Evolutionary conservation across 768 basidiomycete species (phyloP), one percentile per base, ranked within the genome.

Genomic region (Cystoderma amianthinum): DNA sequence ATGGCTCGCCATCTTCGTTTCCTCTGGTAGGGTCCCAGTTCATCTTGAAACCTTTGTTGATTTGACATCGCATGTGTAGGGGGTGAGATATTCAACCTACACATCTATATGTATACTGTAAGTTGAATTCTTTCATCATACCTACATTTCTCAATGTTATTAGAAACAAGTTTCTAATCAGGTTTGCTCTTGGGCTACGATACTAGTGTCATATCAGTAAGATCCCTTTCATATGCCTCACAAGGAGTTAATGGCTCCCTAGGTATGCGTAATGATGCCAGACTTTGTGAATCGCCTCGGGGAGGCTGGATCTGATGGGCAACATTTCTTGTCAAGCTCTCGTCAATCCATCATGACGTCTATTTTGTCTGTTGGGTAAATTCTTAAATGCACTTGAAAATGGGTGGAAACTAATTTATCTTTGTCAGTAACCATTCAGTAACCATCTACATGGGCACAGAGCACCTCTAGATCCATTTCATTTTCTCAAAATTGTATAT

Each of bases 211-310:
- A 84, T 85, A 45, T 85, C 82, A 42, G 80, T 82, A 45, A 39
- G 71, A 55, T 3, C 39, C 21, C 20, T 2, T 28, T 17, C 11
- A 21, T 6, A 28, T 5, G 11, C 18, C 18, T 37, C 10, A 13
- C 13, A 40, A 25, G 42, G 24, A 15, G 41, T 39, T 45, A 15
- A 13, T 46, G 19, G 5, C 13, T 28, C 11, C n/a, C 12, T 51
- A 82, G 77, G 85, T 85, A 68, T 85, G 82, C 51, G 59, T 88
- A 21, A 85, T 87, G 44, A 86, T 86, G 82, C 75, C 75, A 5
- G 84, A 87, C 56, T 88, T 88, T 56, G 69, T 85, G 48, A 48
- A 62, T 39, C 75, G 83, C 10, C 86, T 88, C 52, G 85, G 84
- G 22, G 63, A 77, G 50, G 38, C 67, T 3, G 69, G 60, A 36